Evolutionary conservation across 1,139 yeast genomes (phyloP).

Genomic region (Suhomyces choctaworum): DNA sequence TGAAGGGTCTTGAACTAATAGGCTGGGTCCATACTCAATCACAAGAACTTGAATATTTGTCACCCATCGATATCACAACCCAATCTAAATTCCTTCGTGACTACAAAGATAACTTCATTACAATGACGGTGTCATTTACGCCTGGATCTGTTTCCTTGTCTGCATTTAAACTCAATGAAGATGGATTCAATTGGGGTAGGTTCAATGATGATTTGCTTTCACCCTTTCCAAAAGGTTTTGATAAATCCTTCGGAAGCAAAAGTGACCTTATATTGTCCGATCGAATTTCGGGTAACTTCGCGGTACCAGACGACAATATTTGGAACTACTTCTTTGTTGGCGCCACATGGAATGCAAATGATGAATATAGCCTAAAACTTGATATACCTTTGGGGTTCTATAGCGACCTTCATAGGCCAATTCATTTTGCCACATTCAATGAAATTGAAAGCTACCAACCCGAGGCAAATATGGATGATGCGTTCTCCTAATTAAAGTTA

Average conservation of each 20-base stretch:
- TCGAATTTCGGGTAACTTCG: constrained; percentile 73
- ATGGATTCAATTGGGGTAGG: constrained; percentile 79
- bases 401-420: constrained; percentile 83
- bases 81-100: constrained; percentile 49
- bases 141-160: constrained; percentile 84
- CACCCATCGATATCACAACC: constrained; percentile 71
- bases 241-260: constrained; percentile 56
- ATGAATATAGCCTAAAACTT: constrained; percentile 63
- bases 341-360: constrained; percentile 69
- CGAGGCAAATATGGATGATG: constrained; percentile 76
- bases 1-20: constrained; percentile 56
- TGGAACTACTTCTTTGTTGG: constrained; percentile 96
- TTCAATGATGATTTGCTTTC: constrained; percentile 58
- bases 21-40: constrained; percentile 85
- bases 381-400: constrained; percentile 84
- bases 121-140: constrained; percentile 69
- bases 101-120: constrained; percentile 44
- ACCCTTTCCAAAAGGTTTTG: constrained; percentile 62
- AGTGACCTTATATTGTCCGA: constrained; percentile 78
- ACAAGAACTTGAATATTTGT: constrained; percentile 58
- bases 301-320: constrained; percentile 80
- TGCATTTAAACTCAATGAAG: constrained; percentile 59
- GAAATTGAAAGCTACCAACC: constrained; percentile 59
- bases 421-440: constrained; percentile 76
- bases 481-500: constrained; percentile 52